These are phyloP conservation scores for Amanita subjunquillea DNA, from an alignment of 768 basidiomycete genomes.

Conservation along the genomic window DNA sequence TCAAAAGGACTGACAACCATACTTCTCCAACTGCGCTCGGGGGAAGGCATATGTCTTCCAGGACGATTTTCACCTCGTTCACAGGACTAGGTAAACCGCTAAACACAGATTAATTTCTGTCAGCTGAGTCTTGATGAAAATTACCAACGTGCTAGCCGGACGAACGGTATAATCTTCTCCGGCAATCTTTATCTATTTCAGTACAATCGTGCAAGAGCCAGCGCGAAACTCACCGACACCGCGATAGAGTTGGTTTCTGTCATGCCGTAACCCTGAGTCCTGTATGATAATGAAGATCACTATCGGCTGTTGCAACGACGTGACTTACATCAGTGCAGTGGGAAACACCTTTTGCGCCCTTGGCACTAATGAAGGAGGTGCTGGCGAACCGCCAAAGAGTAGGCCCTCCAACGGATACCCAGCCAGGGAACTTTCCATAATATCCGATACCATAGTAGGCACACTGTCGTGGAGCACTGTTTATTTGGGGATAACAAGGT, in stretches of 20 bases:
- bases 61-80: conserved; percentile 35
- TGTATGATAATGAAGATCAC: conserved; percentile 5
- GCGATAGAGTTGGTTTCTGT: conserved; percentile 46
- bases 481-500: background rate
- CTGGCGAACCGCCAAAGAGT: conserved; percentile 31
- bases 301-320: too few relatives aligned
- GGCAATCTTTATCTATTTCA: conserved; percentile 13
- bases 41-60: conserved; percentile 18
- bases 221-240: conserved; percentile 16
- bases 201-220: background rate
- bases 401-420: conserved; percentile 26
- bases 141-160: conserved; percentile 33
- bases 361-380: conserved; percentile 23
- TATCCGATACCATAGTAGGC: conserved; percentile 44
- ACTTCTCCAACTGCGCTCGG: conserved; percentile 27
- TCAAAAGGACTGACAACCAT: conserved; percentile 17
- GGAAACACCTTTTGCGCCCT: conserved; percentile 26
- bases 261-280: conserved; percentile 34
- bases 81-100: conserved; percentile 37
- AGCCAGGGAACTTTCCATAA: conserved; percentile 29
- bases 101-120: background rate
- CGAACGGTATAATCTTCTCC: conserved; percentile 44
- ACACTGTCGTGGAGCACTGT: conserved; percentile 20
- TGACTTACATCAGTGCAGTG: conserved; percentile 15
- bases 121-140: background rate